phyloP scores from a whole-genome alignment of 148 eudicot genomes.

The Vaccinium vitisidaea region DNA sequence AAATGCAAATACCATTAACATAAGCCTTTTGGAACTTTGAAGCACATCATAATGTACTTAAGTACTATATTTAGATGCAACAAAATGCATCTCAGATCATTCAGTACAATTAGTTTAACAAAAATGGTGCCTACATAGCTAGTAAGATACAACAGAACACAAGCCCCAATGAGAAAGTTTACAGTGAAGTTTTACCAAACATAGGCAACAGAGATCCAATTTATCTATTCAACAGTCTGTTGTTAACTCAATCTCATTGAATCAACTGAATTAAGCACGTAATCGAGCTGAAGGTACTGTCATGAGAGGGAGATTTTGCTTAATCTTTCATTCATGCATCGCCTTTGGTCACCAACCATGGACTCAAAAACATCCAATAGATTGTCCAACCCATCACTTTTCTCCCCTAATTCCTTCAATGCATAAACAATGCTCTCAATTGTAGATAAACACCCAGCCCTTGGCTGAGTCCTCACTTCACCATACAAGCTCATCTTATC shows the following conservation, averaged over 20 bases:
- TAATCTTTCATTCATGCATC: constrained; percentile 59
- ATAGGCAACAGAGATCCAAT: neutral
- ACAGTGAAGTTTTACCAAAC: neutral
- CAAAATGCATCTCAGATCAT: neutral
- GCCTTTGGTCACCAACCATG: constrained; percentile 82
- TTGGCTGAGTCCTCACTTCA: constrained; percentile 85
- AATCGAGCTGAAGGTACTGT: neutral
- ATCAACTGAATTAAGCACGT: neutral
- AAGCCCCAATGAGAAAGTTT: neutral
- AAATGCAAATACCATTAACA: neutral
- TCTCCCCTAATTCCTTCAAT: constrained; percentile 56
- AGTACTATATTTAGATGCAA: neutral
- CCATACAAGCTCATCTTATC: constrained; percentile 66
- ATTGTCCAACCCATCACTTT: constrained; percentile 44
- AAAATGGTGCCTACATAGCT: neutral
- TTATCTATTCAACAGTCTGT: neutral
- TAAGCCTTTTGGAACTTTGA: neutral
- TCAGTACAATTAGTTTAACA: neutral
- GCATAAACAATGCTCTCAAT: constrained; percentile 86
- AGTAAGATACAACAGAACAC: too few relatives aligned
- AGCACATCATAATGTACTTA: neutral
- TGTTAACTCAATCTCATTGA: neutral
- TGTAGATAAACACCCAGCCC: constrained; percentile 70
- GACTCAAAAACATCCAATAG: constrained; percentile 75
- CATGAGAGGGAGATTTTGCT: constrained; percentile 24